Conservation (phyloP, 2,329 filamentous ascomycete genomes). For the Claviceps pazoutovae region DNA sequence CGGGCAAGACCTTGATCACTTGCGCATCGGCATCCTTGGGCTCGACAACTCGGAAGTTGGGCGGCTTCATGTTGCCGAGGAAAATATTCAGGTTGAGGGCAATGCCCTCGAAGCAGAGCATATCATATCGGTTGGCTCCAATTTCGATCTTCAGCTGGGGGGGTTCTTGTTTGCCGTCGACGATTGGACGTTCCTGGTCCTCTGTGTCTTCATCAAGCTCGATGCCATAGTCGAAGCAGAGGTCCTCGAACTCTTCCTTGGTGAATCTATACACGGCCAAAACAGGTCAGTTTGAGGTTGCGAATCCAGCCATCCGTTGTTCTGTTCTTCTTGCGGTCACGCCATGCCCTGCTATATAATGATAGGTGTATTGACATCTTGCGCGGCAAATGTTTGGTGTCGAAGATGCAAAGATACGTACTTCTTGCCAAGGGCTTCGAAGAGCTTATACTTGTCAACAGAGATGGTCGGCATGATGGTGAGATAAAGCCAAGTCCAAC, state of each 20-base stretch:
- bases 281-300: conserved; percentile 8
- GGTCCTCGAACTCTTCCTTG: conserved; percentile 86
- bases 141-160: conserved; percentile 97
- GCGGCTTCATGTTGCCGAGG: conserved; percentile 58
- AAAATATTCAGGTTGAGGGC: conserved; percentile 94
- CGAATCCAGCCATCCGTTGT: neutral
- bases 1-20: conserved; percentile 64
- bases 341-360: no score
- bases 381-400: no score
- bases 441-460: conserved; percentile 92
- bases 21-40: conserved; percentile 62
- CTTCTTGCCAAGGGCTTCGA: conserved; percentile 80
- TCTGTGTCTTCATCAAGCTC: conserved; percentile 95
- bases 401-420: conserved; percentile 25
- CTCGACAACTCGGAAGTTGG: conserved; percentile 64
- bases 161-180: conserved; percentile 69
- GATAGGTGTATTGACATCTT: no score
- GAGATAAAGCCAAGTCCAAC: conserved; percentile 8
- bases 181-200: conserved; percentile 55
- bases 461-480: conserved; percentile 80
- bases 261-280: conserved; percentile 50
- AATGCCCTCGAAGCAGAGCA: conserved; percentile 96
- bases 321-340: no score
- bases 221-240: conserved; percentile 98
- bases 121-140: conserved; percentile 84